Base-by-base conservation (phyloP, 208 protist species). In the Angomonas deanei region DNA sequence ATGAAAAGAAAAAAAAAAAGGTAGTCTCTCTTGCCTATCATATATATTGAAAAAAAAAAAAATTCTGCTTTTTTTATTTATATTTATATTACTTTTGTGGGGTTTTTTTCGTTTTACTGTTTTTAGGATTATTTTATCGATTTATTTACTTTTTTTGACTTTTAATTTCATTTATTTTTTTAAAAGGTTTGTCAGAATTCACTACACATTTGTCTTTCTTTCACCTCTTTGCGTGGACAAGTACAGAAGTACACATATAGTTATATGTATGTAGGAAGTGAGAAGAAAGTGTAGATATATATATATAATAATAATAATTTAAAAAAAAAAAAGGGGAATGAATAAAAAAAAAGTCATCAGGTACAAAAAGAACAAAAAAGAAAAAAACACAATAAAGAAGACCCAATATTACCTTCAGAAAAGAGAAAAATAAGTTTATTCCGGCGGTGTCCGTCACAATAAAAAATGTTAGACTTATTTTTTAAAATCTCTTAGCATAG, bases 271-370 rank as follows among this genome's bases (percentile, higher is more conserved):
- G 8, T 13, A 36, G 8, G 31, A 61, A 30, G 5, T 28, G 52
- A 38, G 33, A 64, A 21, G 49, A 65, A 36, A 65, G 36, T n/a
- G n/a, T n/a, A n/a, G n/a, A n/a, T 15, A 50, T 46, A 27, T 47
- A 76, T 17, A 69, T 62, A 47, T 17, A 42, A 48, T 47, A 6
- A 5, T 19, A 38, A 54, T 23, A 28, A 8, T 17, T 34, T 53
- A 28, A 15, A 33, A 58, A 24, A 32, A 19, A 31, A 61, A 36
- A 52, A 72, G 52, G 19, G 23, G 15, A 28, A 68, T 21, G 30
- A 73, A 30, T 21, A 19, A 24, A 49, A 47, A 56, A 62, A 68
- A 47, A 59, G 30, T 59, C 38, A 50, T 50, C 17, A 68, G 13
- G 33, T 47, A 54, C 19, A 31, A 23, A 6, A 28, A 52, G 17